Evolutionary conservation across 345 rosid genomes (phyloP).

Genomic region (Eucalyptus camaldulensis): DNA sequence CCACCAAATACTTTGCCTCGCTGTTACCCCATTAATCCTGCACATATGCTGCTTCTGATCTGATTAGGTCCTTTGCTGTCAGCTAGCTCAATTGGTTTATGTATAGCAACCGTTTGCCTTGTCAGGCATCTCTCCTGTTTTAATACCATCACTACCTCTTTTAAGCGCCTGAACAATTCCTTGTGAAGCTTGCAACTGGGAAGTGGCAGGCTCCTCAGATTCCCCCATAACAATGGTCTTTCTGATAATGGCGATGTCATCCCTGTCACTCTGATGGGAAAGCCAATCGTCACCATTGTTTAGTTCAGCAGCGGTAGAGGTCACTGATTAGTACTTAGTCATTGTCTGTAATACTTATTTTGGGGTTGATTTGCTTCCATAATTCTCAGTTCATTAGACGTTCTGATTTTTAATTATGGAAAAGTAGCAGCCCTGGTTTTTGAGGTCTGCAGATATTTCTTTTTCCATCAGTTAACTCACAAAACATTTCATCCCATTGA

Average conservation of each 20-base stretch:
- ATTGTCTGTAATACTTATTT: conserved; percentile 14
- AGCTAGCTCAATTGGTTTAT: conserved; percentile 12
- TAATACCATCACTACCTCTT: conserved; percentile 5
- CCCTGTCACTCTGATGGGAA: conserved; percentile 26
- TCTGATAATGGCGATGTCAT: conserved; percentile 51
- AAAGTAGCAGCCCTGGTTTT: conserved; percentile 64
- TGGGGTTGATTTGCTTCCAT: conserved; percentile 14
- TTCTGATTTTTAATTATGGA: conserved; percentile 60
- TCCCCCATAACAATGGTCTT: conserved; percentile 66
- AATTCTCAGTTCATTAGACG: conserved; percentile 19
- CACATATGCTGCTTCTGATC: neutral
- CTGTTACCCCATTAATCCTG: conserved; percentile 11
- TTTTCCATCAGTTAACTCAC: conserved; percentile 30
- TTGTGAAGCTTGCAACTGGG: conserved; percentile 15
- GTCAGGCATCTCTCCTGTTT: conserved; percentile 12
- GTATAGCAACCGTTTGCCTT: conserved; percentile 4
- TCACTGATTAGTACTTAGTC: conserved; percentile 10
- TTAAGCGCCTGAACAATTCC: conserved; percentile 10
- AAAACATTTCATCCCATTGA: conserved; percentile 14
- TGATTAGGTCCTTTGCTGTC: neutral
- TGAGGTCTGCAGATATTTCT: conserved; percentile 60
- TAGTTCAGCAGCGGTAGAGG: neutral
- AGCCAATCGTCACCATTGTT: conserved; percentile 15
- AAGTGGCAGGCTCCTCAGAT: conserved; percentile 31
- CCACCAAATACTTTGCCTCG: conserved; percentile 13